phyloP scores from a whole-genome alignment of 2,329 filamentous ascomycete genomes.

The Immersiporthe knoxdaviesiana region DNA sequence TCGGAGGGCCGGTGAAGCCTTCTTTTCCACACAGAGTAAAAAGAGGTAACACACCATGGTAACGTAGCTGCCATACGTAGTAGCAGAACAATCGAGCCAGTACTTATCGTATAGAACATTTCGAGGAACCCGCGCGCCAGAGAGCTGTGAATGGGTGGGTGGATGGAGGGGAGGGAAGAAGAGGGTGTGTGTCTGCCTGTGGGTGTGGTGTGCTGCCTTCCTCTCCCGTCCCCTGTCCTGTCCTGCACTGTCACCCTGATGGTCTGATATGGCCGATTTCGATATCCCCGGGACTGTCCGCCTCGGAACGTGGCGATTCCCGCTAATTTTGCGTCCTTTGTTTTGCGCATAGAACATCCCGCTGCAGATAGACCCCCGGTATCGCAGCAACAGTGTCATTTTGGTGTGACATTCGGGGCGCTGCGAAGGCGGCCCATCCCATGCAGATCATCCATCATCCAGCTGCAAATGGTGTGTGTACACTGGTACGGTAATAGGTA shows the following conservation, averaged over 20 bases:
- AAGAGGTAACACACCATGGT: no score
- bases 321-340: neutral
- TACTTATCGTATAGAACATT: no score
- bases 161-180: no score
- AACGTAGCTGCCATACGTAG: no score
- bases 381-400: neutral
- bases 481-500: no score
- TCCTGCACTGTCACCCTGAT: neutral
- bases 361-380: neutral
- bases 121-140: no score
- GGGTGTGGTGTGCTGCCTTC: neutral
- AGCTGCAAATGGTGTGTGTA: neutral
- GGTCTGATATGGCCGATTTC: neutral
- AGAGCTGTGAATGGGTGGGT: no score
- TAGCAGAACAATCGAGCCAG: no score
- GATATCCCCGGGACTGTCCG: neutral
- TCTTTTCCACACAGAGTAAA: no score
- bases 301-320: neutral
- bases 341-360: neutral
- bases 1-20: no score
- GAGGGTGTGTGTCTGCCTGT: no score
- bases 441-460: neutral
- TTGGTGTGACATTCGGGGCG: neutral
- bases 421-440: neutral
- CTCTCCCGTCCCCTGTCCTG: neutral